phyloP scores from a whole-genome alignment of 805 yeast species.

The Cyberlindnera mrakii region DNA sequence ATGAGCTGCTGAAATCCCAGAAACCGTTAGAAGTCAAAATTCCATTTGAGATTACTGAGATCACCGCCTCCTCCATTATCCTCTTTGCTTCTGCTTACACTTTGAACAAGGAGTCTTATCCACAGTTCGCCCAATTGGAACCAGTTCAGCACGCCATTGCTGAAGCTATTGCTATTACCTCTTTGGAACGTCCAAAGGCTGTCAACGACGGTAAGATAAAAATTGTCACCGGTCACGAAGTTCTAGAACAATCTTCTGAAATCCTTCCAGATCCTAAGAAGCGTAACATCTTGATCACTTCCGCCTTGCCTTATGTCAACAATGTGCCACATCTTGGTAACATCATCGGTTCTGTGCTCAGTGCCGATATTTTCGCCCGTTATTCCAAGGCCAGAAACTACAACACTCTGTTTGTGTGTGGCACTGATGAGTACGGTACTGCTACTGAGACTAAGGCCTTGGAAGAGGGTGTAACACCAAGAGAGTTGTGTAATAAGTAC shows the following conservation, averaged over 20 bases:
- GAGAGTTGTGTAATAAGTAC: conserved; percentile 86
- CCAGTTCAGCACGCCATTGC: conserved; percentile 40
- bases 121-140: conserved; percentile 23
- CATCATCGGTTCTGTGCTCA: conserved; percentile 88
- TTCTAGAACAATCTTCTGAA: conserved; percentile 26
- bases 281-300: conserved; percentile 83
- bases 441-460: conserved; percentile 98
- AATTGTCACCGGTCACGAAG: conserved; percentile 21
- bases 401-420: conserved; percentile 84
- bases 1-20: conserved; percentile 27
- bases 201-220: conserved; percentile 36
- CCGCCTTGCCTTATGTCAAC: conserved; percentile 96
- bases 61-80: conserved; percentile 49
- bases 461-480: conserved; percentile 87
- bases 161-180: conserved; percentile 40
- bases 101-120: conserved; percentile 21
- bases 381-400: conserved; percentile 84
- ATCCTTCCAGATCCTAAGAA: conserved; percentile 53
- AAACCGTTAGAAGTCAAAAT: background rate
- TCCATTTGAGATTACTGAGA: conserved; percentile 23
- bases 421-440: conserved; percentile 99
- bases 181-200: conserved; percentile 34
- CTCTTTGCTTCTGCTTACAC: conserved; percentile 56
- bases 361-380: conserved; percentile 91
- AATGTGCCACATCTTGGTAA: conserved; percentile 98